These are phyloP conservation scores for Capronia coronata DNA, from an alignment of 2,329 filamentous ascomycete genomes.

Conservation along the genomic window DNA sequence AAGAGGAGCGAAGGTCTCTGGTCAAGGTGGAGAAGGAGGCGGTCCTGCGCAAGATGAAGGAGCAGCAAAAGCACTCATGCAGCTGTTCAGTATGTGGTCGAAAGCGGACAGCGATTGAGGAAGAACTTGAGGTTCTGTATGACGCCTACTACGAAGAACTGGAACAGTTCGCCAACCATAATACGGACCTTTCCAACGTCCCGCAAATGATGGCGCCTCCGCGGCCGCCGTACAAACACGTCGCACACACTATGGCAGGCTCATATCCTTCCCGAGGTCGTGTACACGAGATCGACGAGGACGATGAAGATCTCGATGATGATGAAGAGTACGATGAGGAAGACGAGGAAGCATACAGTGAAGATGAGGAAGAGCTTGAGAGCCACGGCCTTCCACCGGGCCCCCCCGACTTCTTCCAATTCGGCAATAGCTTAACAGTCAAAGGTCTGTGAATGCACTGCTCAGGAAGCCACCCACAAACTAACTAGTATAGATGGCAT, in stretches of 20 bases:
- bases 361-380: conserved; percentile 57
- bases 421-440: conserved; percentile 93
- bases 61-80: conserved; percentile 98
- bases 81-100: conserved; percentile 95
- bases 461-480: conserved; percentile 9
- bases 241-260: conserved; percentile 41
- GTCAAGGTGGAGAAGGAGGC: conserved; percentile 99
- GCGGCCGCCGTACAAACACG: conserved; percentile 42
- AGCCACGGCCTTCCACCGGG: conserved; percentile 59
- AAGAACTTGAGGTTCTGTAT: conserved; percentile 94
- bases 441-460: conserved; percentile 55
- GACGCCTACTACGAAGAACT: conserved; percentile 98
- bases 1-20: conserved; percentile 88
- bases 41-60: conserved; percentile 98
- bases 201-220: conserved; percentile 63
- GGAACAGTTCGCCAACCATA: conserved; percentile 89
- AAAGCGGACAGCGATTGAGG: conserved; percentile 94
- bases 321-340: conserved; percentile 51
- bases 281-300: conserved; percentile 53
- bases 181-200: conserved; percentile 55
- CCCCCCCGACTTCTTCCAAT: conserved; percentile 87
- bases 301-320: conserved; percentile 52
- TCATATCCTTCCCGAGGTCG: conserved; percentile 57
- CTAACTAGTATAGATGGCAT: conserved; percentile 65
- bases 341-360: conserved; percentile 62